These are phyloP conservation scores for Neocucurbitaria cava DNA, from an alignment of 2,329 filamentous ascomycete species.

Conservation along the genomic window DNA sequence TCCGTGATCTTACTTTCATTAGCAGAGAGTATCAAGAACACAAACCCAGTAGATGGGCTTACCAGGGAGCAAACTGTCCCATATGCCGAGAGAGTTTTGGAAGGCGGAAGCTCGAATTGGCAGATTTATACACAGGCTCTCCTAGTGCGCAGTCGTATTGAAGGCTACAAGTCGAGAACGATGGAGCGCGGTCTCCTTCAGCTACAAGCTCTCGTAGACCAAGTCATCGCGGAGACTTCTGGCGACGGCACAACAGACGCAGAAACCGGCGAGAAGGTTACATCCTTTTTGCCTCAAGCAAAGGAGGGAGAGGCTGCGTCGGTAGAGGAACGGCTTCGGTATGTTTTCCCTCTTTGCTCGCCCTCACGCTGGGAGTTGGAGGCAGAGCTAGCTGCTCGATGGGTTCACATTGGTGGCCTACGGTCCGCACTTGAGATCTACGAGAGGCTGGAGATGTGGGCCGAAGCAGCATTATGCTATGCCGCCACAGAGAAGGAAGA, in stretches of 20 bases:
- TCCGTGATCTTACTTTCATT: slow-evolving; percentile 82
- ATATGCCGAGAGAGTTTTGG: slow-evolving; percentile 85
- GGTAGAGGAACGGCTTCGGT: slow-evolving; percentile 76
- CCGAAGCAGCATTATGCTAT: slow-evolving; percentile 90
- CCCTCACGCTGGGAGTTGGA: slow-evolving; percentile 94
- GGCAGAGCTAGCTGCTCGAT: slow-evolving; percentile 89
- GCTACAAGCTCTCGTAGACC: slow-evolving; percentile 92
- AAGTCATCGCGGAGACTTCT: slow-evolving; percentile 86
- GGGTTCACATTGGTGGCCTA: slow-evolving; percentile 86
- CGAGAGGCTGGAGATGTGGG: slow-evolving; percentile 90
- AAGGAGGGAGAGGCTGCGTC: slow-evolving; percentile 80
- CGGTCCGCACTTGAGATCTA: slow-evolving; percentile 95
- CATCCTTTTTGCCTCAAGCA: slow-evolving; percentile 81
- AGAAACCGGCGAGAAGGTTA: slow-evolving; percentile 57
- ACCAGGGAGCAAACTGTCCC: slow-evolving; percentile 94
- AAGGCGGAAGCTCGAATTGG: slow-evolving; percentile 93
- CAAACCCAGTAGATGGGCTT: slow-evolving; percentile 80
- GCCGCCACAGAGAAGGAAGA: slow-evolving; percentile 81
- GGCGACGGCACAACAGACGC: slow-evolving; percentile 33
- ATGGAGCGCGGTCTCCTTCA: slow-evolving; percentile 89
- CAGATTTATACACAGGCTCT: slow-evolving; percentile 96
- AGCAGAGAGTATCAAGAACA: slow-evolving; percentile 90
- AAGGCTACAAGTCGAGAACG: slow-evolving; percentile 85
- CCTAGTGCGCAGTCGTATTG: slow-evolving; percentile 86
- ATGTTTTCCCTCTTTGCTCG: slow-evolving; percentile 82